Base-by-base conservation (phyloP, 306 rosid species). In the Coriaria nepalensis region DNA sequence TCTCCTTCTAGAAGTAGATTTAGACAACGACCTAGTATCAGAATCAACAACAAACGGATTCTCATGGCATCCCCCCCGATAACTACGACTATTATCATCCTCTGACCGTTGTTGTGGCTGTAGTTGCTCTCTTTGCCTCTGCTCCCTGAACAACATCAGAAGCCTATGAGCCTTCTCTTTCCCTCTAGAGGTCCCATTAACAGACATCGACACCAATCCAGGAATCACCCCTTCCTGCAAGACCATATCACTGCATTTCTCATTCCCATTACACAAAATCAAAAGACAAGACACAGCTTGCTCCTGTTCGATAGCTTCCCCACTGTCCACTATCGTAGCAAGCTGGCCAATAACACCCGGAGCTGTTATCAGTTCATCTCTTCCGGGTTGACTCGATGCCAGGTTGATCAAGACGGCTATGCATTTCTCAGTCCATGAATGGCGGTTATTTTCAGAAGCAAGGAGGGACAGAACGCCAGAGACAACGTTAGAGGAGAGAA, bases 171-270 rank as follows among this genome's bases (percentile, higher is more conserved):
- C 86, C 62, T 73, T 82, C 53, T 79, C 94, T 65, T 46, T 80
- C 9, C 96, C 98, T 63, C 93, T 82, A 11, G 80, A 66, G 34
- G 81, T 82, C 35, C 98, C 98, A 50, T 92, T 92, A 52, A 85
- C 94, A 0, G 98, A 85, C 55, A 92, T 69, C 8, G 96, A 86
- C 50, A 92, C 94, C 78, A 92, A 54, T 42, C 85, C 79, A n/a
- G 98, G 98, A 53, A 92, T 92, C 39, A 85, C 96, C 37, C 98
- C 98, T 75, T 92, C 98, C 55, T 85, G 94, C 40, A 92, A 71
- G 49, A 92, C 87, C 87, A 82, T 75, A 48, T 77, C 85, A 49
- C 93, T 47, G 64, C 98, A 92, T 60, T 55, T 68, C 51, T 85
- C 96, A 53, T 75, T 79, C 56, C 72, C 72, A 10, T 71, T 77